Evolutionary conservation across 1,139 yeast species (phyloP).

Genomic region (Saccharomyces hybrid): DNA sequence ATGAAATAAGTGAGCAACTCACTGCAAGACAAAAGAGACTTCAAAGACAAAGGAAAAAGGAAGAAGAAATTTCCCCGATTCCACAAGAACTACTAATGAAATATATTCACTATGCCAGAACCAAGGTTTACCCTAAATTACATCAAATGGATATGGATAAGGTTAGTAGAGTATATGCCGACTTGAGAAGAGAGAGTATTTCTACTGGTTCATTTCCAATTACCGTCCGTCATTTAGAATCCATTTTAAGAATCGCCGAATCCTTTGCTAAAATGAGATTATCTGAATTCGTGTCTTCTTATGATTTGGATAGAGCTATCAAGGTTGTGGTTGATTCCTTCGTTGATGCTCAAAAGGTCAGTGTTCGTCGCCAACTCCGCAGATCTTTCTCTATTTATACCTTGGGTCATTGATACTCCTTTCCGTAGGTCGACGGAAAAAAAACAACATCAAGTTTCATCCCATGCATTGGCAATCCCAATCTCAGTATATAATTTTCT

Average conservation of each 20-base stretch:
- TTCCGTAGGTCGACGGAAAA: too few relatives aligned
- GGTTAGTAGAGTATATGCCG: slow-evolving; percentile 86
- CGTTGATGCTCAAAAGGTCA: slow-evolving; percentile 91
- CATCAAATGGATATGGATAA: slow-evolving; percentile 93
- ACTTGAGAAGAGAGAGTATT: slow-evolving; percentile 81
- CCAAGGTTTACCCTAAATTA: slow-evolving; percentile 71
- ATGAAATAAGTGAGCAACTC: slow-evolving; percentile 24
- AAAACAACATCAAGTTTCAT: neutral
- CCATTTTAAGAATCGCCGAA: slow-evolving; percentile 87
- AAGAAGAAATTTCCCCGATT: slow-evolving; percentile 71
- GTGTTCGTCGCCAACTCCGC: slow-evolving; percentile 80
- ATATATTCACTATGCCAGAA: slow-evolving; percentile 84
- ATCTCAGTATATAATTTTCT: neutral
- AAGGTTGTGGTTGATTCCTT: slow-evolving; percentile 88
- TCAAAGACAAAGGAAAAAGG: slow-evolving; percentile 47
- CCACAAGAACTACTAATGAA: slow-evolving; percentile 77
- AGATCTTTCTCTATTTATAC: slow-evolving; percentile 86
- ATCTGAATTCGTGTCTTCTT: slow-evolving; percentile 79
- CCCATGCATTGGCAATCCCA: neutral
- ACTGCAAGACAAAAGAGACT: slow-evolving; percentile 42
- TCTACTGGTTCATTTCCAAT: slow-evolving; percentile 95
- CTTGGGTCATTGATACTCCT: slow-evolving; percentile 17
- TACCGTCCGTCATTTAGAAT: slow-evolving; percentile 95
- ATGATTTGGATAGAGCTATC: slow-evolving; percentile 86
- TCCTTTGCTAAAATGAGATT: slow-evolving; percentile 94